Conservation (phyloP, 495 filamentous ascomycete genomes). For the Tuber magnatum region DNA sequence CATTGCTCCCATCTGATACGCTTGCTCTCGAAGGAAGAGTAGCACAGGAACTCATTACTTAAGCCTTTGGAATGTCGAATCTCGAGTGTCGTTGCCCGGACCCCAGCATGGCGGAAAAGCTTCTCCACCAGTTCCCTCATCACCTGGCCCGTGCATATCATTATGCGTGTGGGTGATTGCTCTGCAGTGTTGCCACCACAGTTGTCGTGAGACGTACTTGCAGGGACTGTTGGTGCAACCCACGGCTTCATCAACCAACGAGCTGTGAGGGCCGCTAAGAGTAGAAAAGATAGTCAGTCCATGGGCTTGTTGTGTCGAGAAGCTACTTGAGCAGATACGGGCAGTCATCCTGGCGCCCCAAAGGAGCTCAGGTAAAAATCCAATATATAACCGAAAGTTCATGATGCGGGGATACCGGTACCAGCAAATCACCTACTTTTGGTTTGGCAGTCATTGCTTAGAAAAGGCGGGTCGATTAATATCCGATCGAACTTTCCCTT, state of each 20-base stretch:
- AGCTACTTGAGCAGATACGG: not conserved
- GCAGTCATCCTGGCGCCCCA: not conserved
- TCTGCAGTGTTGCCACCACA: not conserved
- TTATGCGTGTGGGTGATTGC: constrained; percentile 42
- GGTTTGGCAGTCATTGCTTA: constrained; percentile 72
- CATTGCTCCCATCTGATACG: constrained; percentile 48
- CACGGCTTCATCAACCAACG: constrained; percentile 57
- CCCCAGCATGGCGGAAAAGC: constrained; percentile 49
- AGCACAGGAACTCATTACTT: constrained; percentile 73
- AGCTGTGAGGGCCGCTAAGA: constrained; percentile 58
- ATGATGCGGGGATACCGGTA: not conserved
- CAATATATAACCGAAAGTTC: not conserved
- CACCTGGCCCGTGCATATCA: constrained; percentile 67
- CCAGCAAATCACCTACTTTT: constrained; percentile 50
- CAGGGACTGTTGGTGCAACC: constrained; percentile 10
- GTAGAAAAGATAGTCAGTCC: constrained; percentile 9
- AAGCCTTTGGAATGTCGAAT: constrained; percentile 60
- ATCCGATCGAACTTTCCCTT: constrained; percentile 60
- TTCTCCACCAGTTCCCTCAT: constrained; percentile 52
- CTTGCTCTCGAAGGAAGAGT: constrained; percentile 61
- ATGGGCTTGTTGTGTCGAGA: not conserved
- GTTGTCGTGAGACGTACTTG: constrained; percentile 15
- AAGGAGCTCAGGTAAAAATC: not conserved
- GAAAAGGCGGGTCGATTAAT: constrained; percentile 69
- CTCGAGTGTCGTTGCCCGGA: constrained; percentile 54